Conservation (phyloP, 2,329 filamentous ascomycete species). For the Alternaria angustiovoidea region DNA sequence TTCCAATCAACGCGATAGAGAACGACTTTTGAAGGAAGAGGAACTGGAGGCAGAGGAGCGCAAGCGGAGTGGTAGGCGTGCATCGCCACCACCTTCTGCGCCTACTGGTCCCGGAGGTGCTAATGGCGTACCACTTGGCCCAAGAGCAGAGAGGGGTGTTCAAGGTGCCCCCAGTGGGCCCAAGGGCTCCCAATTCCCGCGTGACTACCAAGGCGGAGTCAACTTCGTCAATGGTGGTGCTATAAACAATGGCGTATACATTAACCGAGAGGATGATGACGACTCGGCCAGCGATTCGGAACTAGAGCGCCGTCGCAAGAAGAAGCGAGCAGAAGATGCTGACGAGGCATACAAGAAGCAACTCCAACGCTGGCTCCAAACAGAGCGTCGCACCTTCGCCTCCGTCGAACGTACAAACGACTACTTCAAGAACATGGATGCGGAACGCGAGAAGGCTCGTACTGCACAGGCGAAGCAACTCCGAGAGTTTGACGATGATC, state of each 20-base stretch:
- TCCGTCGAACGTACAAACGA: constrained; percentile 86
- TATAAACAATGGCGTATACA: constrained; percentile 63
- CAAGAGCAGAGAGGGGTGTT: constrained; percentile 68
- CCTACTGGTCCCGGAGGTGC: constrained; percentile 69
- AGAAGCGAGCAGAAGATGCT: constrained; percentile 76
- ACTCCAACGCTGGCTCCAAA: constrained; percentile 88
- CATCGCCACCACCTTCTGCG: constrained; percentile 67
- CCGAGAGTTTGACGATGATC: constrained; percentile 86
- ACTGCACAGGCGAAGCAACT: constrained; percentile 76
- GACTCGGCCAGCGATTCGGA: constrained; percentile 89
- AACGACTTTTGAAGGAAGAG: constrained; percentile 86
- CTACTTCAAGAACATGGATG: constrained; percentile 78
- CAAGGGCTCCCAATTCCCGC: constrained; percentile 71
- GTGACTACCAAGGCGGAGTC: constrained; percentile 79
- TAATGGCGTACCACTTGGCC: constrained; percentile 81
- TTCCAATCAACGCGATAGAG: constrained; percentile 86
- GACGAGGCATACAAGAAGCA: constrained; percentile 85
- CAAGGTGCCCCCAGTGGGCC: constrained; percentile 79
- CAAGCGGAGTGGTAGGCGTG: constrained; percentile 72
- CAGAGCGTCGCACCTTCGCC: constrained; percentile 82
- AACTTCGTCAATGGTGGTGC: constrained; percentile 82
- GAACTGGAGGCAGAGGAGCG: constrained; percentile 89
- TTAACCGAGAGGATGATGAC: constrained; percentile 81
- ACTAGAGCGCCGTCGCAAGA: constrained; percentile 74
- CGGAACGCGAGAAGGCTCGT: constrained; percentile 68